Conservation (phyloP, 2,329 filamentous ascomycete species). For the Cadophora malorum region DNA sequence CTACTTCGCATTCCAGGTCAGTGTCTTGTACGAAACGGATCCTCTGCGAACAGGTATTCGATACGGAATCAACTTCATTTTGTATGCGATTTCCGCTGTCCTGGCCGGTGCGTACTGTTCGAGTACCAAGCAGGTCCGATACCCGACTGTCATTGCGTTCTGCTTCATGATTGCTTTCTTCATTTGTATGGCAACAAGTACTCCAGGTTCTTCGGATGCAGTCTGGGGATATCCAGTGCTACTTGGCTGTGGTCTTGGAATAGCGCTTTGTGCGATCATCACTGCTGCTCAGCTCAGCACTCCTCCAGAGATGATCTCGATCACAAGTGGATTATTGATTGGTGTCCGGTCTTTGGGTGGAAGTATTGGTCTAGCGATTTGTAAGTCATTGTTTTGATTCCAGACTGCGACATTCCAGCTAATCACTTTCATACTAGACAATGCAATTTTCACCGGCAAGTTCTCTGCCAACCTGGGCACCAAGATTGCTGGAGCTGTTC, state of each 20-base stretch:
- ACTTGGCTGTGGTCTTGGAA: constrained; percentile 47
- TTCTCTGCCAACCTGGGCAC: constrained; percentile 40
- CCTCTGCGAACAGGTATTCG: constrained; percentile 45
- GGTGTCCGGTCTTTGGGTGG: constrained; percentile 52
- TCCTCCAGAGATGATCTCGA: constrained; percentile 47
- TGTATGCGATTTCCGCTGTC: constrained; percentile 43
- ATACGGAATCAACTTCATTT: constrained; percentile 47
- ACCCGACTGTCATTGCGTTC: constrained; percentile 45
- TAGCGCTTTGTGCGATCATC: constrained; percentile 47
- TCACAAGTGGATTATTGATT: constrained; percentile 46
- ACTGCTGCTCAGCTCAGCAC: constrained; percentile 50
- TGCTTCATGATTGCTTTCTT: constrained; percentile 42
- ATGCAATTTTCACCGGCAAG: constrained; percentile 44
- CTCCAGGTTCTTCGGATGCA: constrained; percentile 32
- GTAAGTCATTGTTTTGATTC: constrained; percentile 16
- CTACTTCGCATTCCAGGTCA: constrained; percentile 50
- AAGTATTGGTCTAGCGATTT: constrained; percentile 56
- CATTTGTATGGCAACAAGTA: constrained; percentile 44
- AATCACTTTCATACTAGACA: constrained; percentile 33
- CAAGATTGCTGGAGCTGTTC: constrained; percentile 46
- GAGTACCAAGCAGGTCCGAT: constrained; percentile 45
- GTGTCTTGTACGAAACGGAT: constrained; percentile 48
- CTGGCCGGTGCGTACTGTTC: constrained; percentile 43
- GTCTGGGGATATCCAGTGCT: constrained; percentile 50
- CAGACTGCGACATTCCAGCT: neutral